A percentile compares a stretch with the other conserved stretches of the same genome.
These are phyloP conservation scores for Pseudocercospora eumusae DNA, from an alignment of 2,329 filamentous ascomycete species.

Conservation along the genomic window DNA sequence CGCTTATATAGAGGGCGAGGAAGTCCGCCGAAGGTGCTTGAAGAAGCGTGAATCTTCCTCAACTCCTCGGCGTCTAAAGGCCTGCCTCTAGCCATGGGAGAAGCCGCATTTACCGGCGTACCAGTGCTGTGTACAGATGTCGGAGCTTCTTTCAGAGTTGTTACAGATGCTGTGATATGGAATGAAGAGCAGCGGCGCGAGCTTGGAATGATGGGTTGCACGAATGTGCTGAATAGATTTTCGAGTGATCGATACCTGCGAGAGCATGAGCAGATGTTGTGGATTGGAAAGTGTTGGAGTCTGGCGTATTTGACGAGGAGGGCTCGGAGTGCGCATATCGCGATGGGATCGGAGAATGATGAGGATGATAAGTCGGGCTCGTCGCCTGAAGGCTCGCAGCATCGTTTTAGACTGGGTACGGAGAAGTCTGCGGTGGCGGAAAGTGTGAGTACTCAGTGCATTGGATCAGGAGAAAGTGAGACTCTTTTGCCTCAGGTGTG, in stretches of 20 bases:
- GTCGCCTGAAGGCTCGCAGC: neutral
- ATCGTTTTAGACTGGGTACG: neutral
- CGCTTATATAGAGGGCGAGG: slow-evolving; percentile 54
- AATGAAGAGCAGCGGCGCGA: slow-evolving; percentile 57
- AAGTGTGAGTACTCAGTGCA: no score
- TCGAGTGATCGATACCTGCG: slow-evolving; percentile 61
- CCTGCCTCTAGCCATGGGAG: slow-evolving; percentile 49
- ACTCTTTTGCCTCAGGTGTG: neutral
- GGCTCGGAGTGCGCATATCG: neutral
- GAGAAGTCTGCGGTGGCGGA: neutral
- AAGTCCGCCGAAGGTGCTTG: slow-evolving; percentile 55
- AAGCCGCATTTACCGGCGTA: slow-evolving; percentile 50
- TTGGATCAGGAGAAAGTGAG: neutral
- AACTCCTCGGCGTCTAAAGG: slow-evolving; percentile 47
- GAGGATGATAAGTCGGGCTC: neutral
- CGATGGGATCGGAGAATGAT: neutral
- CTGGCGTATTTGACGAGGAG: slow-evolving; percentile 22
- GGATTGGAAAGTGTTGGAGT: slow-evolving; percentile 30
- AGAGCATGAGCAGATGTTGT: slow-evolving; percentile 37
- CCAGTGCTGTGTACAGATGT: slow-evolving; percentile 54
- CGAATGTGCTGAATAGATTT: slow-evolving; percentile 62
- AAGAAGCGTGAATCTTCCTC: slow-evolving; percentile 58
- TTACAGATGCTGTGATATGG: slow-evolving; percentile 54
- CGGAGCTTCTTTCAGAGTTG: slow-evolving; percentile 56
- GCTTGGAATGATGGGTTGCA: slow-evolving; percentile 60